Evolutionary conservation across 2,329 filamentous ascomycete genomes (phyloP).

Genomic region (Nemania diffusa): DNA sequence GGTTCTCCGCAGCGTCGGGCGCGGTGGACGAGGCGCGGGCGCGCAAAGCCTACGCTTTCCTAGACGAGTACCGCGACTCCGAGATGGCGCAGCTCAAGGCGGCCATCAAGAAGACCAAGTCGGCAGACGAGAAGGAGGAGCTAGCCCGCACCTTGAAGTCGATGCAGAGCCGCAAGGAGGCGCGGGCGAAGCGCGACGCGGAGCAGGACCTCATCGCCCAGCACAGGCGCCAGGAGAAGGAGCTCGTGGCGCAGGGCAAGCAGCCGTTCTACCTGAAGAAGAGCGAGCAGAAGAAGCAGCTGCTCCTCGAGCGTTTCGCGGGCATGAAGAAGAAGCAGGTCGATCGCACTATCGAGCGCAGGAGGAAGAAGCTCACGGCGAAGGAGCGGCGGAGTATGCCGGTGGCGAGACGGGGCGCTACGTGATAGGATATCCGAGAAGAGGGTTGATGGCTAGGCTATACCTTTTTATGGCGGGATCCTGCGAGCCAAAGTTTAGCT

Average conservation of each 20-base stretch:
- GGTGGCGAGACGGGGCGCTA: conserved; percentile 56
- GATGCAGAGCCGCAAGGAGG: conserved; percentile 81
- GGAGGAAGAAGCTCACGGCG: conserved; percentile 86
- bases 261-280: conserved; percentile 93
- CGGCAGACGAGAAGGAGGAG: conserved; percentile 56
- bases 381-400: conserved; percentile 87
- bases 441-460: background rate
- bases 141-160: conserved; percentile 79
- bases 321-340: conserved; percentile 87
- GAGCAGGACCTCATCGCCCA: conserved; percentile 75
- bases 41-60: conserved; percentile 83
- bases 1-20: conserved; percentile 77
- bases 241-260: conserved; percentile 87
- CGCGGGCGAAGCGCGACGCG: conserved; percentile 74
- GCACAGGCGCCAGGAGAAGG: conserved; percentile 85
- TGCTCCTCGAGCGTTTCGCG: conserved; percentile 81
- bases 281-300: conserved; percentile 87
- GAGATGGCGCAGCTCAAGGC: conserved; percentile 81
- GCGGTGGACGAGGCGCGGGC: conserved; percentile 66
- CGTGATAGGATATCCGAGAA: background rate
- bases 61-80: conserved; percentile 84
- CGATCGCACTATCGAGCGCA: conserved; percentile 84
- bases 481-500: background rate
- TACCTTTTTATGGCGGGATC: background rate
- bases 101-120: conserved; percentile 68